phyloP scores from a whole-genome alignment of 495 filamentous ascomycete genomes.

The Tuber umbilicatum region DNA sequence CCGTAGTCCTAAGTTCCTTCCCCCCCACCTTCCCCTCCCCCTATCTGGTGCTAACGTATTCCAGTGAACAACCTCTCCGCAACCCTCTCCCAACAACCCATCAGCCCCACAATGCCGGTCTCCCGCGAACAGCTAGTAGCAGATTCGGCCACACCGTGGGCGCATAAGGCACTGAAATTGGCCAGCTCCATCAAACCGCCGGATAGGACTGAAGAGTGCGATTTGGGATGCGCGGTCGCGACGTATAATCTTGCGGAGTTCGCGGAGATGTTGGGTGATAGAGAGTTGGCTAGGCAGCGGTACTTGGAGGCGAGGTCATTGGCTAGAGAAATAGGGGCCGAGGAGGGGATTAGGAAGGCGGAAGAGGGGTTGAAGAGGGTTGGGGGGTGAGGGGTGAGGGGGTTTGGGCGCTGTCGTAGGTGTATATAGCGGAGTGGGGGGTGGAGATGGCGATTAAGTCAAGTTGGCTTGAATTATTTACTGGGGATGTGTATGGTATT shows the following conservation, averaged over 20 bases:
- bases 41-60: background rate
- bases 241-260: slow-evolving; percentile 80
- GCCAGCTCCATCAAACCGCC: slow-evolving; percentile 52
- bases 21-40: background rate
- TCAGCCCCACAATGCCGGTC: slow-evolving; percentile 44
- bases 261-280: slow-evolving; percentile 60
- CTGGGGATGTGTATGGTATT: background rate
- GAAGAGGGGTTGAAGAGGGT: slow-evolving; percentile 54
- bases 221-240: slow-evolving; percentile 75
- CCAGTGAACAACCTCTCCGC: slow-evolving; percentile 59
- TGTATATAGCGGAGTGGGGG: background rate
- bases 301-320: slow-evolving; percentile 61
- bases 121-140: slow-evolving; percentile 52
- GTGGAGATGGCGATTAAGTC: background rate
- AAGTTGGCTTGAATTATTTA: background rate
- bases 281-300: slow-evolving; percentile 55
- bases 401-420: background rate
- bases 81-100: slow-evolving; percentile 58
- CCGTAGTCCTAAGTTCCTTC: slow-evolving; percentile 61
- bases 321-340: slow-evolving; percentile 57
- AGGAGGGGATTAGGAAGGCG: slow-evolving; percentile 57
- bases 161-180: slow-evolving; percentile 61
- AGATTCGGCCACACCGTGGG: slow-evolving; percentile 62
- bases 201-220: slow-evolving; percentile 71
- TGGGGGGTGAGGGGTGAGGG: background rate